phyloP scores from a whole-genome alignment of 257 asterid species.

The Coffea canephora region DNA sequence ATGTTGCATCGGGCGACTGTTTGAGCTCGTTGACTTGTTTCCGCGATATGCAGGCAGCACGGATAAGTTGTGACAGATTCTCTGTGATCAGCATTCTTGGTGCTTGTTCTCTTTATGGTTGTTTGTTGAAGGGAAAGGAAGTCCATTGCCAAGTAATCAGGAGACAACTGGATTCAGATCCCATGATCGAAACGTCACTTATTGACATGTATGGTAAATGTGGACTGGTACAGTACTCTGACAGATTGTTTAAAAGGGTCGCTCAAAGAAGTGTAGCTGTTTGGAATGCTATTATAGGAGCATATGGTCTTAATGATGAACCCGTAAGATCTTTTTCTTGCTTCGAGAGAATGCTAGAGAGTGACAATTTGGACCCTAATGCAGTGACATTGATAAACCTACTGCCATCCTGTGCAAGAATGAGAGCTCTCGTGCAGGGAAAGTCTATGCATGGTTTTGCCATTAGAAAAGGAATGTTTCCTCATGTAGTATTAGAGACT shows the following conservation, averaged over 20 bases:
- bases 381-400: constrained; percentile 55
- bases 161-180: constrained; percentile 41
- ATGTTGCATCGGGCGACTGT: constrained; percentile 46
- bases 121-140: constrained; percentile 50
- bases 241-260: constrained; percentile 35
- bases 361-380: constrained; percentile 43
- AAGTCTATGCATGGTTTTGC: constrained; percentile 55
- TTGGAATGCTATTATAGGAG: constrained; percentile 64
- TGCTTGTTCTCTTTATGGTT: constrained; percentile 43
- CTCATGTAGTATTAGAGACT: constrained; percentile 52
- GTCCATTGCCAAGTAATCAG: constrained; percentile 47
- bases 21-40: constrained; percentile 40
- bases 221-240: constrained; percentile 44
- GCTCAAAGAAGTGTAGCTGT: constrained; percentile 40
- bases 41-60: constrained; percentile 38
- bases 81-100: constrained; percentile 40
- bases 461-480: constrained; percentile 36
- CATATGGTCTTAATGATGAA: constrained; percentile 34
- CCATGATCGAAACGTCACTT: constrained; percentile 57
- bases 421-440: constrained; percentile 38
- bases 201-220: constrained; percentile 71
- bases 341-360: constrained; percentile 37
- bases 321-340: constrained; percentile 41
- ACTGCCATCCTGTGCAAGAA: constrained; percentile 51
- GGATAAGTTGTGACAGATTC: constrained; percentile 45